Conservation (phyloP, 2,329 filamentous ascomycete species). For the Xylaria arbuscula region DNA sequence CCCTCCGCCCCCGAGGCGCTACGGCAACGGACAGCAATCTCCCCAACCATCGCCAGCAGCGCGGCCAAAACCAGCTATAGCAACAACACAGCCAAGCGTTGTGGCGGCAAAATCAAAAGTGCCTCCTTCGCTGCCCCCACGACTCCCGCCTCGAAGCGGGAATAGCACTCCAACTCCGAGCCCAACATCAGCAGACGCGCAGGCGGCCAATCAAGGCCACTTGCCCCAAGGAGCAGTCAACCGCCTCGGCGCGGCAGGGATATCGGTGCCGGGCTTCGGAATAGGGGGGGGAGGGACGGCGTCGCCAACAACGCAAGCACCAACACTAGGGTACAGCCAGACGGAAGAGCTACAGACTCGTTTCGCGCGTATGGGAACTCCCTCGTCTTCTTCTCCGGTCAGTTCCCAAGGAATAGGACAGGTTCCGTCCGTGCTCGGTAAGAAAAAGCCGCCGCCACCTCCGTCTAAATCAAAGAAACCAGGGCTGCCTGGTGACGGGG, state of each 20-base stretch:
- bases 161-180: slow-evolving; percentile 61
- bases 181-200: slow-evolving; percentile 43
- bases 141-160: slow-evolving; percentile 73
- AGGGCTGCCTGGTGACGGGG: slow-evolving; percentile 46
- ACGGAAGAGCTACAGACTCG: slow-evolving; percentile 75
- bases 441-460: slow-evolving; percentile 63
- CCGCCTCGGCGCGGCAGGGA: slow-evolving; percentile 77
- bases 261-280: slow-evolving; percentile 81
- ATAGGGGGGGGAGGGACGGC: slow-evolving; percentile 60
- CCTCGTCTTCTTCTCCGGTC: slow-evolving; percentile 6
- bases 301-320: slow-evolving; percentile 35
- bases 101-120: slow-evolving; percentile 32
- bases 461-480: slow-evolving; percentile 61
- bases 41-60: slow-evolving; percentile 20
- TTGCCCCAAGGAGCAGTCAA: slow-evolving; percentile 69
- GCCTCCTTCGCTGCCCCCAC: slow-evolving; percentile 71
- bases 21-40: slow-evolving; percentile 51
- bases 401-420: slow-evolving; percentile 4
- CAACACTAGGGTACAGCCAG: slow-evolving; percentile 51
- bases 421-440: slow-evolving; percentile 44
- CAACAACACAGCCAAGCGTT: slow-evolving; percentile 1
- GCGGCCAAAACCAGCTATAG: slow-evolving; percentile 1
- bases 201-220: slow-evolving; percentile 43
- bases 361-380: slow-evolving; percentile 65
- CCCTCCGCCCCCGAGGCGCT: slow-evolving; percentile 74